phyloP scores from a whole-genome alignment of 805 yeast species.

The Lachancea waltii region DNA sequence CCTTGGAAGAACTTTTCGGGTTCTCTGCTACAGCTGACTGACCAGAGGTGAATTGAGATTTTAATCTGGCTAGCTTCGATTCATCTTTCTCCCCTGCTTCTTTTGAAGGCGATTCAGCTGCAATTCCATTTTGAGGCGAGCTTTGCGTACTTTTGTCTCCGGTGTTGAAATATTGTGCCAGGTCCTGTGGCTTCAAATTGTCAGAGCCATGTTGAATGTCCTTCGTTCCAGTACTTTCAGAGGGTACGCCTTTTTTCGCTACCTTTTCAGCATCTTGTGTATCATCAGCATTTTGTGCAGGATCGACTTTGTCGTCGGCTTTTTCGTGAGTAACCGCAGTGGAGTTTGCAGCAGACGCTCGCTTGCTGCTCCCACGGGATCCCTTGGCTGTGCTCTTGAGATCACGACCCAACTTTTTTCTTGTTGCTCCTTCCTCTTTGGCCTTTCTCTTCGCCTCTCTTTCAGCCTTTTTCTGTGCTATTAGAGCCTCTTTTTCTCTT shows the following conservation, averaged over 20 bases:
- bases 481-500: slow-evolving; percentile 9
- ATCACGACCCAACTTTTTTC: slow-evolving; percentile 8
- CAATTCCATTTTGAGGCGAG: background rate
- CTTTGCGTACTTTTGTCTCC: slow-evolving; percentile 2
- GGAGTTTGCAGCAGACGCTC: too few relatives aligned
- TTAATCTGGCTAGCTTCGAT: slow-evolving; percentile 7
- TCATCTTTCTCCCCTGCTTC: slow-evolving; percentile 4
- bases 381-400: slow-evolving; percentile 2
- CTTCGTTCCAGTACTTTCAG: too few relatives aligned
- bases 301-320: too few relatives aligned
- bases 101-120: background rate
- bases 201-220: background rate
- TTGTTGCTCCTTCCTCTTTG: slow-evolving; percentile 10
- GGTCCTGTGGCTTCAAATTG: slow-evolving; percentile 1
- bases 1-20: background rate
- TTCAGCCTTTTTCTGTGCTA: slow-evolving; percentile 11
- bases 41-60: slow-evolving; percentile 7
- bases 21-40: background rate
- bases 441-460: slow-evolving; percentile 9
- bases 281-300: too few relatives aligned
- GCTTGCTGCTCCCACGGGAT: slow-evolving; percentile 1
- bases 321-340: too few relatives aligned
- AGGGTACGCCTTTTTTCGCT: too few relatives aligned
- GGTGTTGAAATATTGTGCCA: slow-evolving; percentile 6
- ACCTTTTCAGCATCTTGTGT: too few relatives aligned